Evolutionary conservation across 805 yeast species (phyloP).

Genomic region (Jamesozyma hellenica): DNA sequence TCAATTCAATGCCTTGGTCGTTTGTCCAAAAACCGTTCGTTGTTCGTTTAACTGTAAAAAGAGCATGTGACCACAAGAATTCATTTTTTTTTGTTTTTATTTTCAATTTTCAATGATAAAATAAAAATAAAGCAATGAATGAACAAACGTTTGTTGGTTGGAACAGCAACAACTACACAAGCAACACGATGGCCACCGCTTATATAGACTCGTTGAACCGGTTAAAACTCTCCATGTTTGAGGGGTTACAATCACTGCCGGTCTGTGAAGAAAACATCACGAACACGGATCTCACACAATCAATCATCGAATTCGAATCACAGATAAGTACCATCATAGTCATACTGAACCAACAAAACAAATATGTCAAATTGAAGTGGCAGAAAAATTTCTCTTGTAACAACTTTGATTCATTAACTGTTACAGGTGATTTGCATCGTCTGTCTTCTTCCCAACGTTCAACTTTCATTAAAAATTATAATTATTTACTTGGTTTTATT

Average conservation of each 20-base stretch:
- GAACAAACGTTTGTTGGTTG: too few relatives aligned
- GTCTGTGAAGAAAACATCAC: neutral
- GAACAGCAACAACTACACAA: too few relatives aligned
- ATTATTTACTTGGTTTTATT: constrained; percentile 7
- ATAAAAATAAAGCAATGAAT: too few relatives aligned
- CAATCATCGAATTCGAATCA: constrained; percentile 12
- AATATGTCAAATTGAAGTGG: constrained; percentile 12
- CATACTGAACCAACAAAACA: constrained; percentile 10
- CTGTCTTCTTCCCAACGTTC: neutral
- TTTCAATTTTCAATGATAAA: too few relatives aligned
- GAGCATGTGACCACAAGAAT: too few relatives aligned
- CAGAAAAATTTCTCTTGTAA: constrained; percentile 4
- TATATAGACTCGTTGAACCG: neutral
- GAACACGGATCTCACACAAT: neutral
- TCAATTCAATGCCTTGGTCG: too few relatives aligned
- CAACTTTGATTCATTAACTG: constrained; percentile 6
- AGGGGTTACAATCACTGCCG: neutral
- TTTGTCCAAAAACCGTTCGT: too few relatives aligned
- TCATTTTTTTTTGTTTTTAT: too few relatives aligned
- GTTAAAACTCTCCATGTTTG: neutral
- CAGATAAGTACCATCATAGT: constrained; percentile 10
- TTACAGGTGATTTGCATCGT: constrained; percentile 3
- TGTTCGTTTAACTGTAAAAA: too few relatives aligned
- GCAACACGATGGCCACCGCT: too few relatives aligned
- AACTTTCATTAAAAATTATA: constrained; percentile 2